These are phyloP conservation scores for Fusarium brachygibbosum DNA, from an alignment of 2,329 filamentous ascomycete species.

Conservation along the genomic window DNA sequence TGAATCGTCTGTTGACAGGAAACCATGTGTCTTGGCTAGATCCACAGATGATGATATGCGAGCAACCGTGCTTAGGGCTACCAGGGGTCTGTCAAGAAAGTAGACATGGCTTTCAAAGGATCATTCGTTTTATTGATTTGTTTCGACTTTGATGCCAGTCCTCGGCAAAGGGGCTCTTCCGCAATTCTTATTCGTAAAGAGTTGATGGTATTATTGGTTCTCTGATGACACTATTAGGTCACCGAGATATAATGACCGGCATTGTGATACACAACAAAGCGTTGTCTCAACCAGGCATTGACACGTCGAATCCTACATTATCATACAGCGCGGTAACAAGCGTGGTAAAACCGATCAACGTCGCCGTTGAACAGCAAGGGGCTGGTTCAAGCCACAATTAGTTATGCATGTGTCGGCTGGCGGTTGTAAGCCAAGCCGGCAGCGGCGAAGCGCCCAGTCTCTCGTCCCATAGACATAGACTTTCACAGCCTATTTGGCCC, in stretches of 20 bases:
- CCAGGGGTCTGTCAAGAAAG: slow-evolving; percentile 12
- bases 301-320: slow-evolving; percentile 1
- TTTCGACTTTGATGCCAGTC: slow-evolving; percentile 37
- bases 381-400: slow-evolving; percentile 25
- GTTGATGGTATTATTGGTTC: neutral
- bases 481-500: slow-evolving; percentile 1
- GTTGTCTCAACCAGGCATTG: slow-evolving; percentile 39
- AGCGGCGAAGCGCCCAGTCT: slow-evolving; percentile 41
- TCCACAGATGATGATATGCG: slow-evolving; percentile 43
- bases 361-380: slow-evolving; percentile 22
- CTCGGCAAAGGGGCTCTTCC: slow-evolving; percentile 18
- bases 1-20: slow-evolving; percentile 20
- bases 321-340: neutral
- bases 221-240: neutral
- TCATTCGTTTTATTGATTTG: slow-evolving; percentile 27
- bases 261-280: slow-evolving; percentile 45
- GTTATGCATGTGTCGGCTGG: slow-evolving; percentile 23
- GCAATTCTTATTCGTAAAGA: slow-evolving; percentile 25
- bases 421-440: slow-evolving; percentile 44
- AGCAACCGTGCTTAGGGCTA: slow-evolving; percentile 21
- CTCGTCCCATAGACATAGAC: slow-evolving; percentile 19
- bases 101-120: slow-evolving; percentile 6
- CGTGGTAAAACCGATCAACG: slow-evolving; percentile 28
- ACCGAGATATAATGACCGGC: slow-evolving; percentile 16
- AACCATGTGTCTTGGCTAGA: slow-evolving; percentile 28